Evolutionary conservation across 1,284 basidiomycete genomes (phyloP).

Genomic region (Wolfiporia cocos): DNA sequence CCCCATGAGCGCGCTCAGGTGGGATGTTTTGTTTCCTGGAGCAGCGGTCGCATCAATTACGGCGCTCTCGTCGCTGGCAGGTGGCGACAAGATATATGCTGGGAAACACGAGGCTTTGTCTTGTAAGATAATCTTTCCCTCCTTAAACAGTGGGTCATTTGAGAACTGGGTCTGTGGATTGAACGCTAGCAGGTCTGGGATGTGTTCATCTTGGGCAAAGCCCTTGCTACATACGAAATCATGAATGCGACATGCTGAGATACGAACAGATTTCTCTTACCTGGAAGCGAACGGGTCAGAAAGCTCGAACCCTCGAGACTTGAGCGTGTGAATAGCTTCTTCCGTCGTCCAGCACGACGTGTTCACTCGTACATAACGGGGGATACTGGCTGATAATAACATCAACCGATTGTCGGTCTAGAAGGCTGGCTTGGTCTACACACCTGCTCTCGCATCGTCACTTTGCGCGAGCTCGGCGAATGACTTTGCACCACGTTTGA

Average conservation of each 20-base stretch:
- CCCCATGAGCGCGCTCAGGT: slow-evolving; percentile 83
- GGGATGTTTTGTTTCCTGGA: slow-evolving; percentile 97
- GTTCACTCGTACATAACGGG: slow-evolving; percentile 85
- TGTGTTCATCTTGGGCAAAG: slow-evolving; percentile 73
- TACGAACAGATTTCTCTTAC: slow-evolving; percentile 24
- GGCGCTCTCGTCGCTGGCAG: slow-evolving; percentile 38
- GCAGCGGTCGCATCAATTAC: slow-evolving; percentile 96
- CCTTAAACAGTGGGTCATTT: slow-evolving; percentile 55
- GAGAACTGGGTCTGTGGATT: slow-evolving; percentile 58
- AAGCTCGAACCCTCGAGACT: slow-evolving; percentile 45
- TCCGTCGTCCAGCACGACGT: slow-evolving; percentile 61
- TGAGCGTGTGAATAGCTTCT: slow-evolving; percentile 51
- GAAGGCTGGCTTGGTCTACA: slow-evolving; percentile 10
- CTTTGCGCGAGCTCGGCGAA: slow-evolving; percentile 62
- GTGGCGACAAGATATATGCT: slow-evolving; percentile 72
- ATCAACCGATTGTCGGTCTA: slow-evolving; percentile 1
- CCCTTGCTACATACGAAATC: slow-evolving; percentile 34
- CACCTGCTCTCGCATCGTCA: slow-evolving; percentile 59
- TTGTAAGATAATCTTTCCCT: slow-evolving; percentile 87
- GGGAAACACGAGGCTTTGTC: slow-evolving; percentile 99
- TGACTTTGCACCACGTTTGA: slow-evolving; percentile 65
- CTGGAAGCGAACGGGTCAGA: slow-evolving; percentile 47
- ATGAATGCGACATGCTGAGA: neutral
- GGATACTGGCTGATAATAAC: slow-evolving; percentile 50
- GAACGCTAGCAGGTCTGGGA: slow-evolving; percentile 78